phyloP scores from a whole-genome alignment of 768 basidiomycete genomes.

The Dioszegia aurantiaca region DNA sequence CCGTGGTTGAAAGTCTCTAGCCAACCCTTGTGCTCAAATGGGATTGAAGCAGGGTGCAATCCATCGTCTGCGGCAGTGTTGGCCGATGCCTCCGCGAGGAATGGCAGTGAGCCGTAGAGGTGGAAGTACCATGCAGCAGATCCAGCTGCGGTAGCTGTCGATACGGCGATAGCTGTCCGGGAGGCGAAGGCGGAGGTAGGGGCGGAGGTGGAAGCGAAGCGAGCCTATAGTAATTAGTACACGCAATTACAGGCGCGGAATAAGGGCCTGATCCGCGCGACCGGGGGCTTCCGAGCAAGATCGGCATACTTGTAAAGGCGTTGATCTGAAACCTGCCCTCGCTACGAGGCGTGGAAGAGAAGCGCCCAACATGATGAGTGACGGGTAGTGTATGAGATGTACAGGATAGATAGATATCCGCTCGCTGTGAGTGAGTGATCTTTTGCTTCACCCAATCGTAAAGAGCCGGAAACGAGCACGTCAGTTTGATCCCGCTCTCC shows the following conservation, averaged over 20 bases:
- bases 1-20: constrained; percentile 95
- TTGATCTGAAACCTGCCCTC: constrained; percentile 10
- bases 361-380: constrained; percentile 11
- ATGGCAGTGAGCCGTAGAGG: constrained; percentile 83
- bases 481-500: constrained; percentile 1
- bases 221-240: constrained; percentile 25
- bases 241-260: not conserved
- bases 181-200: constrained; percentile 32
- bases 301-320: not conserved
- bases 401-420: too few relatives aligned
- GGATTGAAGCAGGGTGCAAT: constrained; percentile 78
- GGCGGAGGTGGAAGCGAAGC: constrained; percentile 31
- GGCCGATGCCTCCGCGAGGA: constrained; percentile 87
- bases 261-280: constrained; percentile 7
- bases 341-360: constrained; percentile 7
- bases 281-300: not conserved
- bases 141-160: constrained; percentile 75
- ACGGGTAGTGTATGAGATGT: not conserved
- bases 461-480: constrained; percentile 1
- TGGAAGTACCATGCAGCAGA: constrained; percentile 96
- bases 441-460: constrained; percentile 9
- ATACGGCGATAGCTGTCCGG: constrained; percentile 57
- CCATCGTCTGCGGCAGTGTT: constrained; percentile 91
- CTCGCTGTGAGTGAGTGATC: too few relatives aligned
- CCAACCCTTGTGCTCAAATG: constrained; percentile 85